Percentiles rank a stretch among this genome's conserved stretches.
phyloP scores from a whole-genome alignment of 2,329 filamentous ascomycete genomes.

The Scolecobasidium constrictum region DNA sequence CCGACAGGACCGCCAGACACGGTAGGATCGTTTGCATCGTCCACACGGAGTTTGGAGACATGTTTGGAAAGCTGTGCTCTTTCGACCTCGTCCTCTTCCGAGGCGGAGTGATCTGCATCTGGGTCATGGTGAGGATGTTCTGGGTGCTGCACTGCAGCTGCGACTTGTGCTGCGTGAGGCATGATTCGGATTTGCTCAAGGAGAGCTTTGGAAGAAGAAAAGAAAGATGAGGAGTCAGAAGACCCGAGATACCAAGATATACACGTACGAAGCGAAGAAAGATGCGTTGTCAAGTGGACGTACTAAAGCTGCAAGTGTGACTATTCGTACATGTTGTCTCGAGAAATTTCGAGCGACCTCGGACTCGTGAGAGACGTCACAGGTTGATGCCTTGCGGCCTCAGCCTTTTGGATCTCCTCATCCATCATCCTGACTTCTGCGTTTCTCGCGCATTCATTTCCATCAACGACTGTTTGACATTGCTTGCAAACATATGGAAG shows the following conservation, averaged over 20 bases:
- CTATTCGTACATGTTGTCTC: neutral
- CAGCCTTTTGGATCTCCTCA: too few relatives aligned
- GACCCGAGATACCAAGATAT: neutral
- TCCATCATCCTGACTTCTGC: too few relatives aligned
- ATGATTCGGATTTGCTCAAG: neutral
- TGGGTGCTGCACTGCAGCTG: conserved; percentile 2
- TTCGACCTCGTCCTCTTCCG: conserved; percentile 2
- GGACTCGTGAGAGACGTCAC: neutral
- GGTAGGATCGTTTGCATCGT: conserved; percentile 32
- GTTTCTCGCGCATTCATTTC: too few relatives aligned
- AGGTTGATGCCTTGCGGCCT: too few relatives aligned
- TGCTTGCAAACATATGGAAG: too few relatives aligned
- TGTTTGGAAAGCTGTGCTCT: conserved; percentile 84
- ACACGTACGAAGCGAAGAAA: neutral
- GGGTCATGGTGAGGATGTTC: neutral
- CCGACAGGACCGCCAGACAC: conserved; percentile 21
- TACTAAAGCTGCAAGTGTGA: too few relatives aligned
- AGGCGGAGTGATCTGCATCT: neutral
- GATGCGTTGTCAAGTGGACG: too few relatives aligned
- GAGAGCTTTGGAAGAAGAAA: neutral
- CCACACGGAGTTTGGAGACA: conserved; percentile 74
- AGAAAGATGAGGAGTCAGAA: neutral
- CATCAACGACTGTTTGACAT: too few relatives aligned
- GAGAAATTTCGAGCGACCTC: neutral
- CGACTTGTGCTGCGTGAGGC: conserved; percentile 5